Evolutionary conservation across 768 basidiomycete species (phyloP), one percentile per base, ranked within the genome.

Genomic region (Psilocybe tampanensis): DNA sequence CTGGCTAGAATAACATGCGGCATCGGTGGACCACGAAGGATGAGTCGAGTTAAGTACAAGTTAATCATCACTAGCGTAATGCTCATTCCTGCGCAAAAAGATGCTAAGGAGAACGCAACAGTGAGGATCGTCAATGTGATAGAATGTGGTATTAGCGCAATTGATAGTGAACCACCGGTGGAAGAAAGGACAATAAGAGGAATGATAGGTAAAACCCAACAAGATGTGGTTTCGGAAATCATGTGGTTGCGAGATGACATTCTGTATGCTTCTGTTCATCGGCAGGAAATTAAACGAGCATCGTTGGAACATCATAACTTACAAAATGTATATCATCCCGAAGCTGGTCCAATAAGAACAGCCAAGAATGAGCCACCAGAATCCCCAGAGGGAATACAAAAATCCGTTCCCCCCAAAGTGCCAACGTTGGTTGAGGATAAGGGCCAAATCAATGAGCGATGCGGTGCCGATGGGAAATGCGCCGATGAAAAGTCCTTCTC

Each of bases 191-290:
- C 90, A 44, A 88, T 79, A 22, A 86, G 76, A 0, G 89, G 81
- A 6, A 92, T 86, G 13, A 89, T 80, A 0, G 90, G 90, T 22
- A 92, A 82, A 9, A 90, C 73, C 89, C 89, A 91, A 4, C 76
- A 64, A n/a, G 85, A 69, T 0, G 84, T 83, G 76, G 89, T 80
- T 7, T 71, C 66, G 26, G 77, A 71, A 8, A 85, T 63, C 0
- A 81, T 68, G 63, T 90, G 85, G 11, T 75, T 69, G 7, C 89
- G 78, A 63, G 21, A 76, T 67, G 70, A 80, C 70, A 83, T 81
- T 86, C 76, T 77, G 49, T 18, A 22, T 24, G 12, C 32, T 21
- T 44, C 34, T 9, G 21, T 79, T 22, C 82, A 71, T 8, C 36
- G 33, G 33, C 57, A 1, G 21, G 12, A 52, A 41, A 15, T 3